Base-by-base conservation (phyloP, 495 filamentous ascomycete species). In the Cryomyces minteri region DNA sequence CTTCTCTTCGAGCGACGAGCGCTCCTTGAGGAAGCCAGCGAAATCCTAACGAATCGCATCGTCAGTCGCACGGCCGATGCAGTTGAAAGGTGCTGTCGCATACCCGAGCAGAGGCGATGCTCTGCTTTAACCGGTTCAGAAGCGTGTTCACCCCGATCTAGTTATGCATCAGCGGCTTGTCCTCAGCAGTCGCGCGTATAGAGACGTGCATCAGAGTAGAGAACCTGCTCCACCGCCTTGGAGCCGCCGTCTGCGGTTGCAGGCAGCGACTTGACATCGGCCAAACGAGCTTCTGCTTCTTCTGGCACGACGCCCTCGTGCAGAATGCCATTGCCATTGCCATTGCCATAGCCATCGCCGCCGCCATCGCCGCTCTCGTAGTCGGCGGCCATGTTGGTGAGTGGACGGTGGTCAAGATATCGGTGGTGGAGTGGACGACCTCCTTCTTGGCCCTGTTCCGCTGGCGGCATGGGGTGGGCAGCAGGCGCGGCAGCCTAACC, bases 101-200 rank as follows among this genome's bases (percentile, higher is more conserved):
- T 62, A 90, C 86, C 65, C 78, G 83, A 37, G 87, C 86, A 44
- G 88, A 92, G 25, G 85, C 79, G 50, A 96, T 81, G 65, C 85
- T 93, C 61, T 95, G 88, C 69, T 98, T 98, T 51, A 98, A 64
- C n/a, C 90, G 79, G 58, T 75, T 82, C 48, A 98, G 74, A 56
- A 96, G 74, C 7, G 83, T 85, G 32, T 74, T 72, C 50, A 96
- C 73, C 34, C 88, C 90, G 46, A 85, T 81, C 76, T 81, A 54
- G 40, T 53, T 41, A 43, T 34, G 36, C 31, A 46, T 49, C 34
- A 44, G 47, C 30, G 18, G 18, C 18, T 1, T 25, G 18, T 25
- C 18, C 2, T 42, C 39, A 48, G 46, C 34, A 29, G 12, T 52
- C 25, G 10, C 12, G 33, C 47, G 8, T 39, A 31, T 9, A 40